Base-by-base conservation (phyloP, 352 stramenopile genomes). In the Pythium aristosporum region DNA sequence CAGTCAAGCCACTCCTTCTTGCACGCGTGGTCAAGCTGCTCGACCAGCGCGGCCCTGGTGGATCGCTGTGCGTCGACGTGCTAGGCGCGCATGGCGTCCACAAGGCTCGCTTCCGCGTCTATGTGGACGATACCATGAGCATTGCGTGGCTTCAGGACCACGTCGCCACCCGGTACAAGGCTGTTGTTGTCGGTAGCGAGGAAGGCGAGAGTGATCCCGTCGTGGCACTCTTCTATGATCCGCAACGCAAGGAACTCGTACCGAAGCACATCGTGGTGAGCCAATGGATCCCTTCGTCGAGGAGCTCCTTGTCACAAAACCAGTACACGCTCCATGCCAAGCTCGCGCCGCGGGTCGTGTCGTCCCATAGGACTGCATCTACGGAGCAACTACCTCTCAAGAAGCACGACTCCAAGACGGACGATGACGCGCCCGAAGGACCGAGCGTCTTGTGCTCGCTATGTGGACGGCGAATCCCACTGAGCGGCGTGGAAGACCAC, bases 121-220 rank as follows among this genome's bases (percentile, higher is more conserved):
- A 75, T 50, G 77, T 73, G 36, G 71, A 66, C 1, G 57, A 65
- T 12, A 34, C 55, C 5, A 42, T 43, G 20, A 79, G 68, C 20
- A 69, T 77, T 39, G 62, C 67, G 53, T 79, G 73, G 73, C 65
- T 84, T 3, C 58, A 62, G n/a, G 54, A 72, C 21, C 68, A 80
- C 32, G 59, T 21, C 30, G 56, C 51, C n/a, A 60, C n/a, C 20
- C 54, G 42, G 28, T 67, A 34, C 36, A 8, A 18, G 32, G 11
- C 8, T 10, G 30, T 16, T 20, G 23, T 46, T 37, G n/a, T n/a
- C 8, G 20, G 21, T 18, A 53, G 53, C 18, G 23, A 5, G 1
- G 4, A 23, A 46, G 46, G 15, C 1, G 18, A 54, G 18, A 28
- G 23, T 25, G 36, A 43, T 16, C 20, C 41, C 23, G 50, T 12